Evolutionary conservation across 1,139 yeast genomes (phyloP).

Genomic region (Candida freyschussii): DNA sequence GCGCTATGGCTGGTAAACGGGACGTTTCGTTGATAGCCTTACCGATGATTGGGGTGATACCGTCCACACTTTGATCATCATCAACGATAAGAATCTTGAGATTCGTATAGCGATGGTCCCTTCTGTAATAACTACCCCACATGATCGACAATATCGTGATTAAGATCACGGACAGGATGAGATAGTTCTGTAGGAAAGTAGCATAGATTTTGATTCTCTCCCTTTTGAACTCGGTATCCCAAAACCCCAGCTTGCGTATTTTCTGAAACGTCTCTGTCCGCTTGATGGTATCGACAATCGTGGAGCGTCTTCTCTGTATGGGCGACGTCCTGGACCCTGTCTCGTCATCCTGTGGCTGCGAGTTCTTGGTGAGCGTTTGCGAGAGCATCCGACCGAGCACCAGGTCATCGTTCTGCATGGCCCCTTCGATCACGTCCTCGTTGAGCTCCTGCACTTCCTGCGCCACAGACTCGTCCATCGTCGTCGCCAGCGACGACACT

Average conservation of each 20-base stretch:
- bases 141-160: slow-evolving; percentile 38
- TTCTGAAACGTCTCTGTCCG: slow-evolving; percentile 13
- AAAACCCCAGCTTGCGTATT: slow-evolving; percentile 19
- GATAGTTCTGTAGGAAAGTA: slow-evolving; percentile 19
- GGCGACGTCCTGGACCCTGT: slow-evolving; percentile 1
- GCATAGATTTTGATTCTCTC: slow-evolving; percentile 18
- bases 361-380: slow-evolving; percentile 1
- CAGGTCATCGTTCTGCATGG: slow-evolving; percentile 10
- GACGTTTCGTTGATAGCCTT: slow-evolving; percentile 31
- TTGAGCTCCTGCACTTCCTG: slow-evolving; percentile 14
- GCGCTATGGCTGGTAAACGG: slow-evolving; percentile 22
- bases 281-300: slow-evolving; percentile 17
- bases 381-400: slow-evolving; percentile 6
- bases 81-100: slow-evolving; percentile 42
- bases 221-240: slow-evolving; percentile 21
- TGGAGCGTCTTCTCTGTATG: slow-evolving; percentile 14
- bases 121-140: slow-evolving; percentile 53
- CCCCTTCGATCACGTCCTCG: slow-evolving; percentile 11
- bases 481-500: slow-evolving; percentile 2
- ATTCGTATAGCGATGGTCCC: slow-evolving; percentile 37
- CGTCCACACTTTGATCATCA: slow-evolving; percentile 32
- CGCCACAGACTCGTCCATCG: slow-evolving; percentile 4
- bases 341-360: slow-evolving; percentile 2
- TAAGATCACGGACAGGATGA: slow-evolving; percentile 16
- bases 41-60: slow-evolving; percentile 32